Evolutionary conservation across 78 protist genomes (phyloP), one percentile per base, ranked within the genome.

Genomic region (Pigoraptor vietnamica): DNA sequence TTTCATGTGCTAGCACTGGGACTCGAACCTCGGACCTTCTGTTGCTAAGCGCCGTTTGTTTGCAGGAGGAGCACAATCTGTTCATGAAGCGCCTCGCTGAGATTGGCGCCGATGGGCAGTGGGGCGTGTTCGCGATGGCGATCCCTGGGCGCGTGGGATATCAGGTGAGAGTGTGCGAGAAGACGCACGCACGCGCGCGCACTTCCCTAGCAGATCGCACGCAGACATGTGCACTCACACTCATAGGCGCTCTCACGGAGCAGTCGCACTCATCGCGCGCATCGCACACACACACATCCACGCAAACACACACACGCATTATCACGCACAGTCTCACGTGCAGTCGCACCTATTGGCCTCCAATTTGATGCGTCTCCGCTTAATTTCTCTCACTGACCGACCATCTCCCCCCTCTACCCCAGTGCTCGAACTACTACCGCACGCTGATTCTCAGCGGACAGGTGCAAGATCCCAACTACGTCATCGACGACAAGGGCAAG

Each of bases 121-220:
- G 96, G 96, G 96, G 96, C 89, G 39, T 93, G 36, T 95, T 95
- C 39, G 1, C 92, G 6, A 91, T 86, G 95, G 39, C 39, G 36
- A 95, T 95, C 34, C 96, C 95, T 0, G 96, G 96, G 10, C 89
- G 96, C 0, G 96, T 95, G 29, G 96, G 96, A 48, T 95, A 95
- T 29, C 96, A 94, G 93, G 93, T 91, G 84, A 21, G 84, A 0
- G 89, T 87, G 89, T 39, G 89, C 24, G 87, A 9, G 87, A 19
- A 82, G 6, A 29, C 38, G 87, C 55, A 35, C 23, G 33, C 39
- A 86, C 89, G 89, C 24, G 87, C 34, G 34, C 87, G 87, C 38
- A 23, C 87, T 19, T 24, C 37, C 34, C 14, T 24, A n/a, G 23
- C 14, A 19, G 23, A 6, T 29, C 34, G 23, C 87, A 82, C 34